Evolutionary conservation across 2,329 filamentous ascomycete species (phyloP), one percentile per base, ranked within the genome.

Genomic region (Pseudocercospora fijiensis): DNA sequence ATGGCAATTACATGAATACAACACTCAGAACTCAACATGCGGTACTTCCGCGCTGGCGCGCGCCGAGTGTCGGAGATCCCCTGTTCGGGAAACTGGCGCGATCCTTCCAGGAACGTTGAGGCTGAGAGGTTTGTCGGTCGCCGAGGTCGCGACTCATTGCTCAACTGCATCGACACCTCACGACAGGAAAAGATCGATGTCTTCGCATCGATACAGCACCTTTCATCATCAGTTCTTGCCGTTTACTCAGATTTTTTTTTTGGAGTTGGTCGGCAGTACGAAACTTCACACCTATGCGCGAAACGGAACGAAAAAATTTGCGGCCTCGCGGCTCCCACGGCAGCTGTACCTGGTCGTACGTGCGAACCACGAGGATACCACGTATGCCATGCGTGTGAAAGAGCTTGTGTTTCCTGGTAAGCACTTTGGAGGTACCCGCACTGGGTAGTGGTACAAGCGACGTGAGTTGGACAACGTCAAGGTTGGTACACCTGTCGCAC

Each of bases 1-100:
- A 28, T n/a, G 22, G 26, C 26, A 28, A 53, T 53, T 26, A 53
- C 49, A 53, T 53, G 49, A 53, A 53, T 53, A 53, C 49, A 53
- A 53, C 49, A 53, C 49, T 53, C 49, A 53, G 16, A 26, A 8
- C 49, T 24, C 45, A 49, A 49, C 45, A n/a, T 53, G 49, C n/a
- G 49, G 26, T 30, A 26, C 26, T 30, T n/a, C 49, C 49, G 26
- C 49, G 49, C 49, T n/a, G 49, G 49, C 49, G n/a, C n/a, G n/a
- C n/a, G n/a, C n/a, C n/a, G n/a, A n/a, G n/a, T n/a, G 49, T 53
- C 49, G 22, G 49, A 53, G 16, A 22, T 16, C 49, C 49, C 49
- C 22, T 26, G 49, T 53, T n/a, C 49, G 24, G 49, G 10, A 53
- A 7, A 11, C 26, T 26, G 24, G n/a, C 9, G 49, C 49, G 28